Percentiles rank a stretch among this genome's conserved stretches.
Conservation (phyloP, 2,329 filamentous ascomycete species). For the Aspergillus udagawae region DNA sequence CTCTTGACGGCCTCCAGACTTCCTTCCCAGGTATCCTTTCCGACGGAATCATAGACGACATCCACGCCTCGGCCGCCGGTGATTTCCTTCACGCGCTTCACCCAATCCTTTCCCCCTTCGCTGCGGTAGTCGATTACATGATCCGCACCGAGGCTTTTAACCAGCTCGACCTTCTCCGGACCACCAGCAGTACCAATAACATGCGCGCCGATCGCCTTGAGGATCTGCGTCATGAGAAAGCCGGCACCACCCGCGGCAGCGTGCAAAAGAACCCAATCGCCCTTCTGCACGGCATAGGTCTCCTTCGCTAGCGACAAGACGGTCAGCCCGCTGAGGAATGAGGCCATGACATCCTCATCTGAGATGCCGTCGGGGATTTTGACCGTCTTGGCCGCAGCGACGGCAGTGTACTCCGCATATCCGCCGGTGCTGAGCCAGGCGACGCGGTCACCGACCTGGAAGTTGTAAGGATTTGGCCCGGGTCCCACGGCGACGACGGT, state of each 20-base stretch:
- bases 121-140: slow-evolving; percentile 76
- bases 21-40: slow-evolving; percentile 77
- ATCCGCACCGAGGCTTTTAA: slow-evolving; percentile 63
- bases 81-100: slow-evolving; percentile 79
- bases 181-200: slow-evolving; percentile 77
- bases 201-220: slow-evolving; percentile 67
- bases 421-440: slow-evolving; percentile 59
- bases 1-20: slow-evolving; percentile 68
- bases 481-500: slow-evolving; percentile 61
- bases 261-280: slow-evolving; percentile 79
- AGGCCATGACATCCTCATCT: slow-evolving; percentile 62
- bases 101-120: slow-evolving; percentile 73
- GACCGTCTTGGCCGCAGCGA: slow-evolving; percentile 51
- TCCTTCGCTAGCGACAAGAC: slow-evolving; percentile 76
- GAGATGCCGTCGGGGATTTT: slow-evolving; percentile 61
- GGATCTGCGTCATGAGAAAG: slow-evolving; percentile 68
- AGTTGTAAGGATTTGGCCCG: slow-evolving; percentile 47
- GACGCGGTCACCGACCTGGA: slow-evolving; percentile 66
- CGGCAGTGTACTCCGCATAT: slow-evolving; percentile 59
- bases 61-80: slow-evolving; percentile 69
- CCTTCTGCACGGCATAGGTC: slow-evolving; percentile 61
- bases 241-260: slow-evolving; percentile 83
- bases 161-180: slow-evolving; percentile 66
- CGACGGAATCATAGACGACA: slow-evolving; percentile 82
- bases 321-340: slow-evolving; percentile 76